Conservation (phyloP, 2,329 filamentous ascomycete genomes). For the Daldinia eschscholtzii region DNA sequence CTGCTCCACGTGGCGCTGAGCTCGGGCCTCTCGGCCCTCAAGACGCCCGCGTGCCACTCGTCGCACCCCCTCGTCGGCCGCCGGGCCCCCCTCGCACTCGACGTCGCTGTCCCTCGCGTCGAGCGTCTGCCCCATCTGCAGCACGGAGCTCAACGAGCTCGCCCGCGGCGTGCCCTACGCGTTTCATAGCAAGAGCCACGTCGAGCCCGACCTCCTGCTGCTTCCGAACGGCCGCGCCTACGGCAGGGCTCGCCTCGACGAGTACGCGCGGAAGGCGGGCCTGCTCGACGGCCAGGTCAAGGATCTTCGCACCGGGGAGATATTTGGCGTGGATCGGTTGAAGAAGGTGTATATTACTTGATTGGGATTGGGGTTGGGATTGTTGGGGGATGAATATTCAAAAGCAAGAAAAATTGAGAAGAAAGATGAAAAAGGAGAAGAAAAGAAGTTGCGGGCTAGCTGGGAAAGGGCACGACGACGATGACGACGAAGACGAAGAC, state of each 20-base stretch:
- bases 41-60: constrained; percentile 93
- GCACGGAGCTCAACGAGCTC: constrained; percentile 91
- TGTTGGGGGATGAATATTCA: not conserved
- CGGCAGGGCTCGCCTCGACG: constrained; percentile 77
- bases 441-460: not conserved
- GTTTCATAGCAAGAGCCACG: constrained; percentile 92
- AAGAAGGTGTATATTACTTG: constrained; percentile 94
- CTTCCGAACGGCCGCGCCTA: constrained; percentile 91
- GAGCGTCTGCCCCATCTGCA: constrained; percentile 94
- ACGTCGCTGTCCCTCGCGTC: constrained; percentile 69
- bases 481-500: not conserved
- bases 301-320: constrained; percentile 81
- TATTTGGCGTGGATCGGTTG: constrained; percentile 71
- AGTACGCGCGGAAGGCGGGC: constrained; percentile 84
- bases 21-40: constrained; percentile 92
- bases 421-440: not conserved
- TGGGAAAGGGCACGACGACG: not conserved
- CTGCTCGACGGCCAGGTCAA: constrained; percentile 75
- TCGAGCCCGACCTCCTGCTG: constrained; percentile 87
- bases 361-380: too few relatives aligned
- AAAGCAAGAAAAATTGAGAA: not conserved
- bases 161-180: constrained; percentile 92
- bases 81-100: constrained; percentile 53
- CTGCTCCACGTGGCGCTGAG: constrained; percentile 91
- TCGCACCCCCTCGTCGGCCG: constrained; percentile 46